A percentile compares a stretch with the other conserved stretches of the same genome.
These are phyloP conservation scores for Xylaria sp. DNA, from an alignment of 2,329 filamentous ascomycete genomes.

Conservation along the genomic window DNA sequence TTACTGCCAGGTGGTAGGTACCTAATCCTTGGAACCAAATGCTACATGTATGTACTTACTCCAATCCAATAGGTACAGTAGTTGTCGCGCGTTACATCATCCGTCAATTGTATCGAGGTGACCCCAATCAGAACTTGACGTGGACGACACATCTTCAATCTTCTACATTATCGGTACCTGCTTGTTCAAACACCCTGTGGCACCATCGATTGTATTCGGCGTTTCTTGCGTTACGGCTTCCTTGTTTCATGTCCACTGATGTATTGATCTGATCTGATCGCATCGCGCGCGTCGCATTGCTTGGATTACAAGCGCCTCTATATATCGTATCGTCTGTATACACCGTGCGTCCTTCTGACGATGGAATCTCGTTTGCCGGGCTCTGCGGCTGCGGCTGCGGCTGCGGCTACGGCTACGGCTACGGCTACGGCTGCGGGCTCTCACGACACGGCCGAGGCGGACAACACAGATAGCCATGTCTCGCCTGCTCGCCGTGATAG, in stretches of 20 bases:
- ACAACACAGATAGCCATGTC: conserved; percentile 32
- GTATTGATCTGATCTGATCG: background rate
- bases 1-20: too few species aligned
- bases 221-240: background rate
- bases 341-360: conserved; percentile 1
- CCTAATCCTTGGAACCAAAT: too few species aligned
- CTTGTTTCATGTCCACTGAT: background rate
- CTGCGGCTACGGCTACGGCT: conserved; percentile 39
- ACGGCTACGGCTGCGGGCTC: conserved; percentile 31
- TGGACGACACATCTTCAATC: background rate
- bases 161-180: background rate
- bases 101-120: background rate
- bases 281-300: background rate
- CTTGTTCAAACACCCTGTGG: background rate
- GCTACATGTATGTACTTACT: too few species aligned
- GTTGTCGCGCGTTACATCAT: conserved; percentile 30
- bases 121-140: too few species aligned
- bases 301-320: background rate
- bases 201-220: background rate
- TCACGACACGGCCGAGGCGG: conserved; percentile 42
- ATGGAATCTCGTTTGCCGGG: conserved; percentile 55
- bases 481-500: conserved; percentile 63
- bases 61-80: too few species aligned
- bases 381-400: conserved; percentile 33
- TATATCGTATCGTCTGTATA: background rate